Base-by-base conservation (phyloP, 257 asterid species). In the Echium plantagineum region DNA sequence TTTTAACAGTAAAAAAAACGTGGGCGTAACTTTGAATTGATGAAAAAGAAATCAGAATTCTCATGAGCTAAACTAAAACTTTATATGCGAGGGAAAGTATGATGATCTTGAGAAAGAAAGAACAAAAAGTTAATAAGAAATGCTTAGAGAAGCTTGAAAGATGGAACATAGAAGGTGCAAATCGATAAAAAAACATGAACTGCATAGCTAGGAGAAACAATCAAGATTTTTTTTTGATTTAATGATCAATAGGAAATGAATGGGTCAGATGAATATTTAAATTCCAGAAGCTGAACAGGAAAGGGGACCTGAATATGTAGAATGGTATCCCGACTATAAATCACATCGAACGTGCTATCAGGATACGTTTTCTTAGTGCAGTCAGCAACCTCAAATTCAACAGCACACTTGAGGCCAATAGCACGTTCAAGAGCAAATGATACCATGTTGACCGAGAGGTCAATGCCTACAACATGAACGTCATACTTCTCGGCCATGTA, bases 341-440 rank as follows among this genome's bases (percentile, higher is more conserved):
- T 83, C 59, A 89, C 96, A 63, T 93, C 96, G 66, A 84, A 93
- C 24, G 96, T 46, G 68, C 77, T 80, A 65, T 80, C 85, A 19
- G 94, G 86, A 65, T 86, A 93, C 55, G 82, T 76, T 78, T 86
- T 93, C 80, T 84, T 84, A 65, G 96, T 89, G 71, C 97, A 89
- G 62, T 93, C 99, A 59, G 97, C 95, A 72, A 93, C 99, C 83
- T 93, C 99, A 71, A 93, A 89, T 69, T 93, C 97, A 64, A 93
- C 97, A n/a, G 96, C 77, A 66, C 83, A 86, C 3, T 76, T 81
- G 77, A 84, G 97, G 58, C 97, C 91, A 58, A 89, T 81, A 28
- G 95, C 96, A 58, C 77, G 94, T 70, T 93, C 99, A 61, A 93
- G 79, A 19, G 99, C 99, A 60, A 93, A 84, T n/a, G 96, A 89